Evolutionary conservation across 768 basidiomycete genomes (phyloP).

Genomic region (Calocybe indica): DNA sequence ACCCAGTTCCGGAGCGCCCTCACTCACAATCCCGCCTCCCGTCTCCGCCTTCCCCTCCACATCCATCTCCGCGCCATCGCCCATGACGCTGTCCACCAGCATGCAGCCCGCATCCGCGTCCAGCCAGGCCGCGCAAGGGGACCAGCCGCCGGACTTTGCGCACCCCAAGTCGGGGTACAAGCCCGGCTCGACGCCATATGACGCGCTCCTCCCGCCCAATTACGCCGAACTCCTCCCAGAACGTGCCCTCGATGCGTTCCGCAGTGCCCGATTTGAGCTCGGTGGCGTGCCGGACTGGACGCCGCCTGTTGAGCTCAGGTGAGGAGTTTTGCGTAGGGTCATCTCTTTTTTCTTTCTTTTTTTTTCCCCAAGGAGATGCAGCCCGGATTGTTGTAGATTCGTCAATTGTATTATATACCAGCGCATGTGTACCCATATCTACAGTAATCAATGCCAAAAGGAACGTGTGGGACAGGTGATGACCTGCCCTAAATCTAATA

Average conservation of each 20-base stretch:
- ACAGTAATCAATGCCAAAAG: too few relatives aligned
- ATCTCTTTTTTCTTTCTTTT: too few relatives aligned
- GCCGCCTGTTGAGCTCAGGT: constrained; percentile 58
- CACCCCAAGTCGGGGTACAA: constrained; percentile 26
- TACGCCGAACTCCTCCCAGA: constrained; percentile 53
- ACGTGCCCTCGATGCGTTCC: constrained; percentile 46
- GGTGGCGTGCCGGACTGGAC: constrained; percentile 68
- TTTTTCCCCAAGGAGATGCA: too few relatives aligned
- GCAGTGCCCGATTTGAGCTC: constrained; percentile 55
- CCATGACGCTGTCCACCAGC: constrained; percentile 4
- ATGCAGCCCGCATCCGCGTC: neutral
- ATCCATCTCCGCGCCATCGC: constrained; percentile 8
- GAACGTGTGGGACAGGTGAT: neutral
- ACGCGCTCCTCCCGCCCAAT: constrained; percentile 47
- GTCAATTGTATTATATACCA: too few relatives aligned
- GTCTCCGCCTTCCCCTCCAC: constrained; percentile 17
- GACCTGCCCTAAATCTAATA: constrained; percentile 4
- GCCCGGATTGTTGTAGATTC: too few relatives aligned
- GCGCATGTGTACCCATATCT: too few relatives aligned
- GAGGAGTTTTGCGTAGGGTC: constrained; percentile 1
- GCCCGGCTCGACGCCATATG: constrained; percentile 50
- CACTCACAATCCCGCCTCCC: constrained; percentile 7
- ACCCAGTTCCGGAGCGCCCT: neutral
- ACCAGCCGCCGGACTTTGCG: constrained; percentile 18
- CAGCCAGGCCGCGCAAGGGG: constrained; percentile 5